Evolutionary conservation across 805 yeast genomes (phyloP).

Genomic region (Metschnikowia kunwiensis): DNA sequence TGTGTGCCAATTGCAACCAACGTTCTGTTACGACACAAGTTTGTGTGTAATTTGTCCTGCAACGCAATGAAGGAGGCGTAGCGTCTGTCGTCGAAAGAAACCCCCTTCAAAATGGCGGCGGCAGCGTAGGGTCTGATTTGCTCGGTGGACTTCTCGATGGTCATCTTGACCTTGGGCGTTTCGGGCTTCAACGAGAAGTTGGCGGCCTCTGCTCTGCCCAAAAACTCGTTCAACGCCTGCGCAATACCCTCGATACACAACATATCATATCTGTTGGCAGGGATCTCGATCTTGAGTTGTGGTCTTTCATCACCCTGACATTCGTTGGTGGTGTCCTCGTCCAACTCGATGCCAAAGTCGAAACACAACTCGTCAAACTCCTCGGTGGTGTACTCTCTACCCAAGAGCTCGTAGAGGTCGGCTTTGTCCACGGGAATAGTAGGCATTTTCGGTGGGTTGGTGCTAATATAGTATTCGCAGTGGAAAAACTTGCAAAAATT

Average conservation of each 20-base stretch:
- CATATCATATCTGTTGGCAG: conserved; percentile 98
- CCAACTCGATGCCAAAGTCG: conserved; percentile 95
- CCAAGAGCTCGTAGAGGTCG: conserved; percentile 82
- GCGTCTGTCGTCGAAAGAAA: conserved; percentile 75
- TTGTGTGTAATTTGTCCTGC: conserved; percentile 94
- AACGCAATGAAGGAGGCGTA: conserved; percentile 93
- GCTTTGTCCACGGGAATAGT: conserved; percentile 93
- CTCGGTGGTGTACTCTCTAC: conserved; percentile 58
- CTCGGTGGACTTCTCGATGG: conserved; percentile 71
- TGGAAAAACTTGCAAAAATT: conserved; percentile 15
- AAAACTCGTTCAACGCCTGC: conserved; percentile 86
- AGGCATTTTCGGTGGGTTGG: conserved; percentile 61
- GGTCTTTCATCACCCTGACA: conserved; percentile 81
- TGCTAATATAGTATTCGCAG: conserved; percentile 2
- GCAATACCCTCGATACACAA: conserved; percentile 98
- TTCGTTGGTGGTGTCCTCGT: conserved; percentile 90
- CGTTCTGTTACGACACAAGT: conserved; percentile 94
- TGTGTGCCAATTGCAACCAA: conserved; percentile 99
- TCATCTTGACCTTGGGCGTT: conserved; percentile 58
- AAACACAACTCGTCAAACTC: conserved; percentile 97
- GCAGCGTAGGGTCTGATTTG: conserved; percentile 89
- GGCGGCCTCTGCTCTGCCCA: conserved; percentile 69
- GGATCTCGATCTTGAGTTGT: conserved; percentile 94
- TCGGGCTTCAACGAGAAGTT: conserved; percentile 59
- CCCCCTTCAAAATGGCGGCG: conserved; percentile 85